Conservation (phyloP, 2,329 filamentous ascomycete genomes). For the Lachnellula cervina region DNA sequence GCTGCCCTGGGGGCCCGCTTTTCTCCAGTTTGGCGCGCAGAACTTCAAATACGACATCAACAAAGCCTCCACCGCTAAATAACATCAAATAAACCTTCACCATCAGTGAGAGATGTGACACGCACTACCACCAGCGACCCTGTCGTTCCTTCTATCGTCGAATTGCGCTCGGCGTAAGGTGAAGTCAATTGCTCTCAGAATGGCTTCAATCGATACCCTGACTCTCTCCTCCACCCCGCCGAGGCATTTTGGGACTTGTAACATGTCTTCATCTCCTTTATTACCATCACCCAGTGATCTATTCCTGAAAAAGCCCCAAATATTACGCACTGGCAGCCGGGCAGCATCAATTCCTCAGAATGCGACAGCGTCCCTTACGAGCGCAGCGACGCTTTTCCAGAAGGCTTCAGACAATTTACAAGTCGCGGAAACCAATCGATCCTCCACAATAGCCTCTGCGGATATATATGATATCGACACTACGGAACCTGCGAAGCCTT, state of each 20-base stretch:
- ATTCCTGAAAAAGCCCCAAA: constrained; percentile 34
- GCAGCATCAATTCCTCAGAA: constrained; percentile 35
- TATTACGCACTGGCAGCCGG: constrained; percentile 35
- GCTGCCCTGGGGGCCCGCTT: background rate
- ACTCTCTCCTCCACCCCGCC: constrained; percentile 28
- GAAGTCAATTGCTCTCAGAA: constrained; percentile 24
- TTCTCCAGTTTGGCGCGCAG: background rate
- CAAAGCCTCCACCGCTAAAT: background rate
- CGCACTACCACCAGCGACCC: constrained; percentile 7
- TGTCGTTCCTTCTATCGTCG: constrained; percentile 23
- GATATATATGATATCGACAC: constrained; percentile 26
- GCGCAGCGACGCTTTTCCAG: constrained; percentile 33
- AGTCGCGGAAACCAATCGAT: constrained; percentile 2
- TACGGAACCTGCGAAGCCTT: constrained; percentile 25
- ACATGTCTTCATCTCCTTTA: constrained; percentile 32
- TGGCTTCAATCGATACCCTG: constrained; percentile 36
- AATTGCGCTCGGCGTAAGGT: constrained; percentile 23
- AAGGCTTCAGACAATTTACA: constrained; percentile 2
- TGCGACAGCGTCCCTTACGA: constrained; percentile 38
- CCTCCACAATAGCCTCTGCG: background rate
- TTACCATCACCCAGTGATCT: constrained; percentile 49
- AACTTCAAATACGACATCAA: background rate
- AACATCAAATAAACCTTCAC: background rate
- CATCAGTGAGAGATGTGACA: constrained; percentile 6
- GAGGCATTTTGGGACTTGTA: constrained; percentile 15